Evolutionary conservation across 2,329 filamentous ascomycete species (phyloP).

Genomic region (Bipolaris sorokiniana): DNA sequence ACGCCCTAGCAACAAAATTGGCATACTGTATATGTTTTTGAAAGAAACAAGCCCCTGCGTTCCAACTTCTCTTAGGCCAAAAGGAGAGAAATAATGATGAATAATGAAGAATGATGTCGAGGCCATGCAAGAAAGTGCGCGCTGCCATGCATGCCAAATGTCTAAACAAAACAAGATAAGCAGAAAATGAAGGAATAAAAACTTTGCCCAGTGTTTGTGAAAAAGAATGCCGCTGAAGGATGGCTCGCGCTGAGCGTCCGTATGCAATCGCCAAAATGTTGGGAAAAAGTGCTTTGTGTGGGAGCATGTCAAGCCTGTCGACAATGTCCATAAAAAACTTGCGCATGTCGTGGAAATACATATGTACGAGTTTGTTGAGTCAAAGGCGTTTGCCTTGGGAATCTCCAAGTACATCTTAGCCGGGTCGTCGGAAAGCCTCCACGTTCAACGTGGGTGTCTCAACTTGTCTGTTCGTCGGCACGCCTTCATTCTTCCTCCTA

Average conservation of each 20-base stretch:
- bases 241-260: constrained; percentile 10
- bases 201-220: constrained; percentile 1
- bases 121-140: constrained; percentile 33
- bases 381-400: background rate
- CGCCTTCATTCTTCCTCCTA: constrained; percentile 74
- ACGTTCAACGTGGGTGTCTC: constrained; percentile 71
- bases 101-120: background rate
- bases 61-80: background rate
- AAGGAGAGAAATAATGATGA: background rate
- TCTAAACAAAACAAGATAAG: constrained; percentile 2
- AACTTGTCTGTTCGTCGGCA: constrained; percentile 68
- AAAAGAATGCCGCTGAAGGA: constrained; percentile 17
- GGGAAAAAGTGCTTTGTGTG: constrained; percentile 6
- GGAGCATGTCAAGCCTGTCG: constrained; percentile 32
- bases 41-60: too few species aligned
- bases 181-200: background rate
- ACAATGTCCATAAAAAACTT: constrained; percentile 11
- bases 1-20: too few species aligned
- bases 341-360: constrained; percentile 6
- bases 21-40: too few species aligned
- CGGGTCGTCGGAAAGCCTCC: constrained; percentile 64
- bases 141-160: constrained; percentile 32
- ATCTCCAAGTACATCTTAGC: constrained; percentile 24
- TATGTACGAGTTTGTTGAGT: constrained; percentile 6
- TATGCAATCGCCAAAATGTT: constrained; percentile 28